Evolutionary conservation across 257 asterid species (phyloP).

Genomic region (Primulina tabacum): DNA sequence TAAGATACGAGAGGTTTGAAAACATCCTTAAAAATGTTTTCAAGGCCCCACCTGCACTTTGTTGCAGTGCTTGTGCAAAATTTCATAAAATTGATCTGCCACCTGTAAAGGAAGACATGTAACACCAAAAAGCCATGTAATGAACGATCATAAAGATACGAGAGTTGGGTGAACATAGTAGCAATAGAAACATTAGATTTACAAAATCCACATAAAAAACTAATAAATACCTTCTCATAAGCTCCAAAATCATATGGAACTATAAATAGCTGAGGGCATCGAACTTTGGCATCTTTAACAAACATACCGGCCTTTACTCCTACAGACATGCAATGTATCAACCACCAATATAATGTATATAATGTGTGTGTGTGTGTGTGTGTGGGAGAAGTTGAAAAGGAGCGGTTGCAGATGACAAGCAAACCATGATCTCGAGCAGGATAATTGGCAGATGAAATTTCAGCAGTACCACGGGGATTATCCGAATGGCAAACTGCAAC

Average conservation of each 20-base stretch:
- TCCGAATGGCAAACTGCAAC: constrained; percentile 97
- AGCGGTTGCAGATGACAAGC: constrained; percentile 20
- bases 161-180: not conserved
- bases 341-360: constrained; percentile 1
- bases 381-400: not conserved
- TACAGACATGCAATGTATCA: constrained; percentile 33
- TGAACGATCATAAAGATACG: constrained; percentile 2
- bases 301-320: constrained; percentile 98
- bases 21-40: constrained; percentile 20
- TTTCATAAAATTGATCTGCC: constrained; percentile 87
- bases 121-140: constrained; percentile 12
- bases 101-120: constrained; percentile 52
- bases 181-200: constrained; percentile 13
- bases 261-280: constrained; percentile 84
- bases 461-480: constrained; percentile 85
- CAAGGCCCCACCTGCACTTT: constrained; percentile 72
- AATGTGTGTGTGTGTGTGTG: no score
- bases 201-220: constrained; percentile 5
- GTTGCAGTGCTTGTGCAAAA: constrained; percentile 82
- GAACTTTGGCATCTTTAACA: constrained; percentile 86
- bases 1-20: constrained; percentile 21
- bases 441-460: constrained; percentile 95
- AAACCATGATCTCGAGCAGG: constrained; percentile 89
- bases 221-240: constrained; percentile 74
- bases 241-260: constrained; percentile 92